Conservation (phyloP, 176 grass and related monocot species). For the Saccharum officinarum region DNA sequence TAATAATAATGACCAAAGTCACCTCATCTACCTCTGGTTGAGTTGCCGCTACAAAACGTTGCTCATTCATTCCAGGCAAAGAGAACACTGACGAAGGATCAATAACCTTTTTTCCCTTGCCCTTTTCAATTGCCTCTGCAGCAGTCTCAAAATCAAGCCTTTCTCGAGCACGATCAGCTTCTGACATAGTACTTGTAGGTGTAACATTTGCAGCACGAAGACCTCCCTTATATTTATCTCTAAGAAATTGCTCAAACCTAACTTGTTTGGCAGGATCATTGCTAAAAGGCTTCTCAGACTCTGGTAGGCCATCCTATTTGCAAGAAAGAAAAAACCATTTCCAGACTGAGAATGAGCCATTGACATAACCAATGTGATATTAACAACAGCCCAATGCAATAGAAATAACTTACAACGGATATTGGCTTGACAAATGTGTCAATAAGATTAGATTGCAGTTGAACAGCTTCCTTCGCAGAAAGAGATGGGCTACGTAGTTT, state of each 20-base stretch:
- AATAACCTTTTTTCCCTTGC: constrained; percentile 40
- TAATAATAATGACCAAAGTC: constrained; percentile 6
- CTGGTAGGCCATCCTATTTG: constrained; percentile 58
- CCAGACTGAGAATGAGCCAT: constrained; percentile 18
- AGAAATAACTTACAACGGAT: constrained; percentile 65
- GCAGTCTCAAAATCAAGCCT: constrained; percentile 95
- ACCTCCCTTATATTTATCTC: constrained; percentile 86
- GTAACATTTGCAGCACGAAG: constrained; percentile 56
- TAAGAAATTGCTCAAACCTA: constrained; percentile 91
- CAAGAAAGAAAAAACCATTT: constrained; percentile 37
- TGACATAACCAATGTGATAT: constrained; percentile 2
- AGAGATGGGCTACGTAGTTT: constrained; percentile 45
- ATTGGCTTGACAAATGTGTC: constrained; percentile 78
- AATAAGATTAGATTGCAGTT: constrained; percentile 73
- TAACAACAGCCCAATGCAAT: background rate
- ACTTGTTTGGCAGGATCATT: constrained; percentile 82
- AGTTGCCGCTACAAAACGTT: constrained; percentile 70
- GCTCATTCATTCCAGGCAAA: constrained; percentile 54
- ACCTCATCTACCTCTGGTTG: constrained; percentile 51
- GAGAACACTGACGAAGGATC: constrained; percentile 41
- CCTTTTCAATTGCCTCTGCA: constrained; percentile 85
- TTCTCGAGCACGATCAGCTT: constrained; percentile 81
- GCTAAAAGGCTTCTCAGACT: constrained; percentile 74
- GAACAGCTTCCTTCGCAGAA: constrained; percentile 62
- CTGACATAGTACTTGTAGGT: constrained; percentile 55